Percentiles rank a stretch among this genome's conserved stretches.
Evolutionary conservation across 257 asterid species (phyloP).

Genomic region (Salvia splendens): DNA sequence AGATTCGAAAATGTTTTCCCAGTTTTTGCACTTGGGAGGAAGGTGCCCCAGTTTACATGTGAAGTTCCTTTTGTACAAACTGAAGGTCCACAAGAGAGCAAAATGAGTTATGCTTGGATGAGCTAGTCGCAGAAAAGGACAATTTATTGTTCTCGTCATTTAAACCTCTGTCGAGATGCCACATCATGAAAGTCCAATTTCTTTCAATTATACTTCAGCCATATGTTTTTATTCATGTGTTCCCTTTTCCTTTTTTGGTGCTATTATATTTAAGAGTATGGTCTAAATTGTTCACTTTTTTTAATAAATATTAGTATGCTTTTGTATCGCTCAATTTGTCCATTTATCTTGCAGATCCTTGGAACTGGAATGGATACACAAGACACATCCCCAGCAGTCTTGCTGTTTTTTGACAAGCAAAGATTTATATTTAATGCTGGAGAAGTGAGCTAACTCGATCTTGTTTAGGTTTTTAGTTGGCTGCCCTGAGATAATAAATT

Average conservation of each 20-base stretch:
- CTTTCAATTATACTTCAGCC: not conserved
- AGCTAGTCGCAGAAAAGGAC: not conserved
- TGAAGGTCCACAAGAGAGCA: not conserved
- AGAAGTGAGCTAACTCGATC: slow-evolving; percentile 61
- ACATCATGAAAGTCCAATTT: not conserved
- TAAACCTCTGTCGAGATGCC: not conserved
- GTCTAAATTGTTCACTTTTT: not conserved
- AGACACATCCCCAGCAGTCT: slow-evolving; percentile 93
- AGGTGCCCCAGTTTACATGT: not conserved
- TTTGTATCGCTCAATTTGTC: not conserved
- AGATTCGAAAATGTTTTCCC: not conserved
- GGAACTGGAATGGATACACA: slow-evolving; percentile 99
- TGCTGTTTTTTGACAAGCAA: slow-evolving; percentile 93
- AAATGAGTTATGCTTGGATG: not conserved
- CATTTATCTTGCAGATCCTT: slow-evolving; percentile 64
- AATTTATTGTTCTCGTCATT: not conserved
- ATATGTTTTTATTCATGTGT: not conserved
- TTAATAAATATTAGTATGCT: not conserved
- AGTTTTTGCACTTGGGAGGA: not conserved
- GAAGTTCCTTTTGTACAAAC: not conserved
- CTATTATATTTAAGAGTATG: not conserved
- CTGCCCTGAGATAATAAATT: slow-evolving; percentile 4
- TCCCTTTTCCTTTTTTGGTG: not conserved
- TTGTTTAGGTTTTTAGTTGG: slow-evolving; percentile 20
- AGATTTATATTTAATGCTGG: slow-evolving; percentile 97